Evolutionary conservation across 2,329 filamentous ascomycete genomes (phyloP), one percentile per base, ranked within the genome.

Genomic region (Penicillium verrucosum): DNA sequence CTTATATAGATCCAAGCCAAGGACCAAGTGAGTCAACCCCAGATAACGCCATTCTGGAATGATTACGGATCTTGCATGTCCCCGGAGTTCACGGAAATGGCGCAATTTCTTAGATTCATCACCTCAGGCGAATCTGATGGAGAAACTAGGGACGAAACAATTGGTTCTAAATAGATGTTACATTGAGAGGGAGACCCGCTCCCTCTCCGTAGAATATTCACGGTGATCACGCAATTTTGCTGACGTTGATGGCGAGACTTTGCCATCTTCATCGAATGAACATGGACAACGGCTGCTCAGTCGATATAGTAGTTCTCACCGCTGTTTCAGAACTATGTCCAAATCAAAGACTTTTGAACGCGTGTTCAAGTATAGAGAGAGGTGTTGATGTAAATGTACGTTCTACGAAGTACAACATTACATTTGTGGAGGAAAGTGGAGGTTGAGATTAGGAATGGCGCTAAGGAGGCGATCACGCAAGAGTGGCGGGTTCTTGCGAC

Each of bases 381-480:
- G 10, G 30, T 27, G 43, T 44, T 53, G 38, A 42, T 46, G 36
- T 40, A 47, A 36, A 42, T 46, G 36, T 40, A 47, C 23, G 4
- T 16, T 25, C 10, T 30, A 9, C 27, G 8, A 29, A 29, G 5
- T 21, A 21, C 21, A 21, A 27, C 25, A 9, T 27, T 42, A 32
- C 11, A 30, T 30, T 30, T 30, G 30, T 32, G 48, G 42, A 49
- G n/a, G n/a, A 32, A 38, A 37, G 62, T 58, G 59, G 60, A 60
- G 59, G 60, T 65, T 47, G 25, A 53, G 53, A 59, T 62, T 62
- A 62, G 62, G 49, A 58, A 52, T 30, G 38, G 41, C 48, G 65
- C 65, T 65, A 60, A 63, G 52, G 37, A 54, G 65, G 54, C 62
- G 64, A 69, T 68, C 67, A 68, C 66, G 66, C 64, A 67, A 69